Conservation (phyloP, 768 basidiomycete genomes). For the Mycena albidolilacea region DNA sequence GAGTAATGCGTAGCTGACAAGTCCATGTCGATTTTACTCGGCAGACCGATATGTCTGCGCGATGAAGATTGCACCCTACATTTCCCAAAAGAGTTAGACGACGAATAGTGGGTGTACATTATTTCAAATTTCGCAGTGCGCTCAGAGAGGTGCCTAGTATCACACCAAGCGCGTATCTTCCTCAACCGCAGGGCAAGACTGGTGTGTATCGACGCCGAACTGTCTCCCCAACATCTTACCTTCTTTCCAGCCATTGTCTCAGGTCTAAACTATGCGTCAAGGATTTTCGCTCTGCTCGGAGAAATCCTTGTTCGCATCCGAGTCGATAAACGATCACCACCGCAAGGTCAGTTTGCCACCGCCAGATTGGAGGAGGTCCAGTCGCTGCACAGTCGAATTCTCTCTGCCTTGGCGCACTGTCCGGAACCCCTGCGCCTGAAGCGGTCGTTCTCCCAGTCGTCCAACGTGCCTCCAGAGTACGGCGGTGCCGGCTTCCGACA, state of each 20-base stretch:
- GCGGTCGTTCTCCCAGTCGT: conserved; percentile 61
- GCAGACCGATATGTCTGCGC: conserved; percentile 86
- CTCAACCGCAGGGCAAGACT: conserved; percentile 90
- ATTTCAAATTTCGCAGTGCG: conserved; percentile 45
- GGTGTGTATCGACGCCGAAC: conserved; percentile 15
- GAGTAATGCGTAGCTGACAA: conserved; percentile 76
- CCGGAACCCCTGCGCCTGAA: conserved; percentile 85
- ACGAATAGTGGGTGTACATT: conserved; percentile 81
- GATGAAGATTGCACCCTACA: conserved; percentile 94
- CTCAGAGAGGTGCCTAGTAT: conserved; percentile 67
- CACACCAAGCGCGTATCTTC: conserved; percentile 85
- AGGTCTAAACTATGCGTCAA: conserved; percentile 89
- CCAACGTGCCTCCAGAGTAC: conserved; percentile 70
- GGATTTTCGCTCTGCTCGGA: conserved; percentile 88
- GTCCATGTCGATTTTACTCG: conserved; percentile 89
- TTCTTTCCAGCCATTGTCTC: conserved; percentile 72
- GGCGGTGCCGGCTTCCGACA: conserved; percentile 83
- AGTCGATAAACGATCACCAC: conserved; percentile 89
- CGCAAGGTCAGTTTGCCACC: conserved; percentile 88
- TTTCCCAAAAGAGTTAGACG: conserved; percentile 90
- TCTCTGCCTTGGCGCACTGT: conserved; percentile 80
- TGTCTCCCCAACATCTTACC: neutral
- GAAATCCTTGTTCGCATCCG: conserved; percentile 91
- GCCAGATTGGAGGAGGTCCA: conserved; percentile 89
- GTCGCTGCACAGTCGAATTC: conserved; percentile 82